phyloP scores from a whole-genome alignment of 768 basidiomycete species.

The Amanita pseudoporphyria region DNA sequence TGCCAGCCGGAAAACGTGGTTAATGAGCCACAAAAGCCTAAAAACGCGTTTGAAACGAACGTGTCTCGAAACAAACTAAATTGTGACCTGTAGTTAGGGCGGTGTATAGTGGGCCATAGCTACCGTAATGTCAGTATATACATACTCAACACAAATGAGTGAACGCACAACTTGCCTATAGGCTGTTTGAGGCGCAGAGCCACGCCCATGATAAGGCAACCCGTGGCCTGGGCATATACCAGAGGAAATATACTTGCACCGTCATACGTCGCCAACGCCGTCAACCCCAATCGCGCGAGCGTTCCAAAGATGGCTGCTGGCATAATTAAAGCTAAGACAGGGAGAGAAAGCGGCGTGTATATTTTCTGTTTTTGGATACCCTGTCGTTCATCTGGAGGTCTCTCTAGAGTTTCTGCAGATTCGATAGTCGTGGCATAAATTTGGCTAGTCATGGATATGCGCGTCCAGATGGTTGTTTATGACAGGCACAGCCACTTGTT shows the following conservation, averaged over 20 bases:
- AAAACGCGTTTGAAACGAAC: conserved; percentile 1
- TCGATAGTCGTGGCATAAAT: conserved; percentile 8
- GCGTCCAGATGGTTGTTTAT: too few species aligned
- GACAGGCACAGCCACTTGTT: neutral
- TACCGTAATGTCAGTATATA: conserved; percentile 18
- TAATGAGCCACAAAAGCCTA: conserved; percentile 91
- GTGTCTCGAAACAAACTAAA: neutral
- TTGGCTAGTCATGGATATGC: too few species aligned
- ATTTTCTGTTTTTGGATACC: conserved; percentile 22
- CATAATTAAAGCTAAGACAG: conserved; percentile 62
- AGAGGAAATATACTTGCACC: conserved; percentile 73
- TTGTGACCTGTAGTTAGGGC: conserved; percentile 71
- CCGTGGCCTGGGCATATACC: conserved; percentile 77
- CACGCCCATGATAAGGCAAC: conserved; percentile 90
- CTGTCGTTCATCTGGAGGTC: conserved; percentile 21
- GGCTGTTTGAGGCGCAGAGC: conserved; percentile 60
- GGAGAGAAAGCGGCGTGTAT: conserved; percentile 46
- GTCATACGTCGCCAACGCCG: conserved; percentile 64
- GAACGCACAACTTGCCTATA: conserved; percentile 63
- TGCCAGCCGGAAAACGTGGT: conserved; percentile 99
- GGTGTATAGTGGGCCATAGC: conserved; percentile 83
- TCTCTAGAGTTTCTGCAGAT: conserved; percentile 25
- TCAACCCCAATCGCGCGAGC: conserved; percentile 71
- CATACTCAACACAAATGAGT: neutral
- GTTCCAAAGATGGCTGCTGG: conserved; percentile 82